Conservation (phyloP, 2,329 filamentous ascomycete genomes). For the Colletotrichum sp. region DNA sequence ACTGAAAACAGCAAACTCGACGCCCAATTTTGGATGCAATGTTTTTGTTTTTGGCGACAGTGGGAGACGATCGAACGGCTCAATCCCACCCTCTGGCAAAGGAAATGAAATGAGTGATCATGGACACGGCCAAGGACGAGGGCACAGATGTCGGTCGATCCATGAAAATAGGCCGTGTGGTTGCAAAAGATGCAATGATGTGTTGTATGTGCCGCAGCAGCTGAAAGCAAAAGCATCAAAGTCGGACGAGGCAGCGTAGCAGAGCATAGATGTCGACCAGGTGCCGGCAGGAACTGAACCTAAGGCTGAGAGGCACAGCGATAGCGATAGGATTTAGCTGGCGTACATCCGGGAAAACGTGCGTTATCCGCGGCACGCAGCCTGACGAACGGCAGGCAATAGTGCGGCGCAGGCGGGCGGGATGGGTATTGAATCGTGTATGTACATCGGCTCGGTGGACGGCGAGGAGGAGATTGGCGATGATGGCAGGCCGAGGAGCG, state of each 20-base stretch:
- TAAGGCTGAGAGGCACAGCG: neutral
- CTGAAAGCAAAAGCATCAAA: neutral
- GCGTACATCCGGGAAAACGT: neutral
- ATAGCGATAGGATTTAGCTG: neutral
- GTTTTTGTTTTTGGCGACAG: neutral
- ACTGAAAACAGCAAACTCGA: neutral
- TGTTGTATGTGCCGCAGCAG: neutral
- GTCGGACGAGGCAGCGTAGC: neutral
- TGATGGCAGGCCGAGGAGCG: neutral
- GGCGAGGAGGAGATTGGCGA: conserved; percentile 1
- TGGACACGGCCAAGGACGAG: neutral
- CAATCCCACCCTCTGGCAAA: conserved; percentile 7
- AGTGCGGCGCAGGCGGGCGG: conserved; percentile 16
- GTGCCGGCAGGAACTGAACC: neutral
- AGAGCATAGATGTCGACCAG: neutral
- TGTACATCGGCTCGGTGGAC: conserved; percentile 2
- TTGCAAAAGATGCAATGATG: neutral
- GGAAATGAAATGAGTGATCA: neutral
- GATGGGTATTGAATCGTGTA: conserved; percentile 12
- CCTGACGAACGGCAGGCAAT: neutral
- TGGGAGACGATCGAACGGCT: neutral
- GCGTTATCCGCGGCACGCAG: conserved; percentile 1
- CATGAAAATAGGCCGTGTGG: neutral
- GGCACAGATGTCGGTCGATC: neutral
- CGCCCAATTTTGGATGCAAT: neutral